Evolutionary conservation across 768 basidiomycete species (phyloP), one percentile per base, ranked within the genome.

Genomic region (Rhodotorula taiwanensis): DNA sequence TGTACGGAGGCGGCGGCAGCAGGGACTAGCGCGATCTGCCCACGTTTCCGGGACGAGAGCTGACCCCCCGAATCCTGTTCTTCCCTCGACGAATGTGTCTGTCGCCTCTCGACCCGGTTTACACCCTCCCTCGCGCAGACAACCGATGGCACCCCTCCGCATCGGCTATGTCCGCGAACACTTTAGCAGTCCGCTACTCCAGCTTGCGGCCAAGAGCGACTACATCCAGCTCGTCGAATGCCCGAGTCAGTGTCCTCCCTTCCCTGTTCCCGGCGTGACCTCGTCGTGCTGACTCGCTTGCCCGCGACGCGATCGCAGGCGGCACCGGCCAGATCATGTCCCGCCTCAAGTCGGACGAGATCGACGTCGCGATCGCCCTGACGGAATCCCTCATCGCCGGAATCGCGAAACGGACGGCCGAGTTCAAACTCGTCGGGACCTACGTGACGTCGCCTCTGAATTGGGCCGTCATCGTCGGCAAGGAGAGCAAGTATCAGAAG

Each of bases 341-440:
- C 11, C 81, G 86, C 21, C 78, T 92, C 51, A 81, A 83, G 16
- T 83, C 84, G 65, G 81, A 86, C 71, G 83, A 87, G 74, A 87
- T 90, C 59, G 89, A 91, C 72, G 78, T 92, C 49, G 87, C 87
- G 21, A 85, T 93, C 72, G 89, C 89, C 0, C 82, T 97, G 52
- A 95, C 93, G 2, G 93, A 94, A 72, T 82, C 88, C 0, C 78
- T 97, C 34, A 89, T 95, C 66, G 87, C 90, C 53, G 93, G 93
- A 0, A 88, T 95, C 58, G 90, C 89, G 11, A 92, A 91, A 41
- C 52, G 64, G 60, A 87, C 87, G 0, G 81, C 82, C 55, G 83
- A 86, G 11, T 99, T 95, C 77, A 91, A 87, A 75, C 84, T 97
- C 23, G 84, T 94, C 6, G 92, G 94, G 11, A 88, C 88, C 72